Evolutionary conservation across 1,139 yeast genomes (phyloP).

Genomic region (Sugiyamaella japonica): DNA sequence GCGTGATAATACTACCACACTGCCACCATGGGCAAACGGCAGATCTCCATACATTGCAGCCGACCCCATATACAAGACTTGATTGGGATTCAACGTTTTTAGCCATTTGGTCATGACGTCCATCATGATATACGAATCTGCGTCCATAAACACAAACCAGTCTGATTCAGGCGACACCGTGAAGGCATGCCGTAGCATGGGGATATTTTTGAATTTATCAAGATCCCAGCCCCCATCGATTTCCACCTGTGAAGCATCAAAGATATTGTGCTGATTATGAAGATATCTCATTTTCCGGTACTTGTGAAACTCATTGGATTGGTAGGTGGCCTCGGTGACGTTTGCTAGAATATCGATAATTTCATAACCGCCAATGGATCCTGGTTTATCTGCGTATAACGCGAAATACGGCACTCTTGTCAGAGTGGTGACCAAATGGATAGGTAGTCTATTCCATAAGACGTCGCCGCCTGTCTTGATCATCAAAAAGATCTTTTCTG

Average conservation of each 20-base stretch:
- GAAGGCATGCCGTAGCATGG: constrained; percentile 43
- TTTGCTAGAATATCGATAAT: constrained; percentile 39
- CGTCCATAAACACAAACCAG: constrained; percentile 45
- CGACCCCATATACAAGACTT: constrained; percentile 39
- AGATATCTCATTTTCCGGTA: constrained; percentile 35
- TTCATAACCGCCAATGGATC: constrained; percentile 38
- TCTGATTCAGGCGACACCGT: constrained; percentile 33
- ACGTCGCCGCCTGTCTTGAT: constrained; percentile 42
- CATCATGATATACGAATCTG: constrained; percentile 39
- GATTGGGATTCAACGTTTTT: constrained; percentile 28
- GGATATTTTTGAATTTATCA: constrained; percentile 43
- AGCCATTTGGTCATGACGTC: constrained; percentile 36
- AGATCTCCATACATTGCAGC: constrained; percentile 27
- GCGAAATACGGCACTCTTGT: constrained; percentile 40
- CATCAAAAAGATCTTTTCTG: constrained; percentile 37
- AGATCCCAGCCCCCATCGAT: constrained; percentile 39
- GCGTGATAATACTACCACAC: constrained; percentile 41
- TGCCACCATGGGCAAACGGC: constrained; percentile 44
- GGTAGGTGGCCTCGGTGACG: constrained; percentile 31
- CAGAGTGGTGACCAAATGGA: constrained; percentile 40
- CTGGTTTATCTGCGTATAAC: constrained; percentile 39
- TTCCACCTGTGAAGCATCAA: constrained; percentile 27
- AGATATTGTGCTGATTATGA: constrained; percentile 31
- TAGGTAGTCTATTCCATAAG: constrained; percentile 42
- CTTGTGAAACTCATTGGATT: constrained; percentile 30